These are phyloP conservation scores for Cenchrus fungigraminus DNA, from an alignment of 176 grass and related monocot genomes.

Conservation along the genomic window DNA sequence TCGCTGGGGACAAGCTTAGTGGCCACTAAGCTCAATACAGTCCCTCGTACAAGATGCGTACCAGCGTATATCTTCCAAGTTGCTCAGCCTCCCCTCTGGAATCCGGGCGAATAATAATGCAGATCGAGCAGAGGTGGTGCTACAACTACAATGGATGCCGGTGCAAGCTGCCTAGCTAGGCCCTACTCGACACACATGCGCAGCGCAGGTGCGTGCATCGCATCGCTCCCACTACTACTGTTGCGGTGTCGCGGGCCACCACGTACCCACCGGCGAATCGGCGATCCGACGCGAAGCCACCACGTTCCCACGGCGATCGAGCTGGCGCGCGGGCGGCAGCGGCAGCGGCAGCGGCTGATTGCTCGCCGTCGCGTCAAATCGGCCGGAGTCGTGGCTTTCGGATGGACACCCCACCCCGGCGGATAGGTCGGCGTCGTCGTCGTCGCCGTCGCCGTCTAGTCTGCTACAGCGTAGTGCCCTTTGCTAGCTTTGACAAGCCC, in stretches of 20 bases:
- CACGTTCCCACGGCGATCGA: background rate
- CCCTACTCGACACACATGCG: background rate
- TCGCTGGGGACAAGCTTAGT: background rate
- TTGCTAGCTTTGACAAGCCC: background rate
- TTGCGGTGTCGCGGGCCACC: background rate
- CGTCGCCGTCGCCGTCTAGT: background rate
- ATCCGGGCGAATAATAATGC: background rate
- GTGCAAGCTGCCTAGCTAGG: background rate
- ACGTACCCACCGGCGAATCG: background rate
- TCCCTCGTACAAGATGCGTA: background rate
- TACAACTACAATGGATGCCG: background rate
- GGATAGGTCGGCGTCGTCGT: too few species aligned
- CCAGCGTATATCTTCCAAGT: background rate
- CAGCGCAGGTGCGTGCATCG: constrained; percentile 12
- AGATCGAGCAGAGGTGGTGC: background rate
- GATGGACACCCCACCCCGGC: too few species aligned
- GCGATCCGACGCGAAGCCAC: background rate
- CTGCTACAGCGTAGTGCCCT: background rate
- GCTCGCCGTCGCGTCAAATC: constrained; percentile 23
- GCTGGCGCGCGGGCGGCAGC: background rate
- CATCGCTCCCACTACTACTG: background rate
- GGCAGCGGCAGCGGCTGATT: background rate
- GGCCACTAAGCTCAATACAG: background rate
- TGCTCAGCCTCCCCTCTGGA: background rate
- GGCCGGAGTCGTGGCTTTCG: background rate